phyloP scores from a whole-genome alignment of 345 rosid genomes.

The Eucalyptus shirleyi region DNA sequence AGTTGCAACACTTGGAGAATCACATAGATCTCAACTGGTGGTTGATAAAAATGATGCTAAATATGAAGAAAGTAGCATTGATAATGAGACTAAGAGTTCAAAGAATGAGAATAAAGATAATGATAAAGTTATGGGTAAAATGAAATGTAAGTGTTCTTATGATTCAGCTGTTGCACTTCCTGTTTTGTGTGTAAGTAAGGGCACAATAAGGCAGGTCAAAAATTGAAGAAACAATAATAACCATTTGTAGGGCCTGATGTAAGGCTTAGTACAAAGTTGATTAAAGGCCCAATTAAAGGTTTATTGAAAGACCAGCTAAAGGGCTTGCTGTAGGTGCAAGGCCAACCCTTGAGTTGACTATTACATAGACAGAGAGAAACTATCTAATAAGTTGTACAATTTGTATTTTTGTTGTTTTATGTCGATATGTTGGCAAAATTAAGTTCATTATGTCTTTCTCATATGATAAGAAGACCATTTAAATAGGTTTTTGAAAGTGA shows the following conservation, averaged over 20 bases:
- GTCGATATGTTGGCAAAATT: neutral
- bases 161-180: rapidly evolving
- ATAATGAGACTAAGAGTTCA: no score
- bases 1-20: neutral
- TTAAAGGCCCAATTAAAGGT: no score
- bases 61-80: neutral
- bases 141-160: neutral
- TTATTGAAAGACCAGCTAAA: no score
- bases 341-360: neutral
- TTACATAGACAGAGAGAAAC: no score
- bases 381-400: neutral
- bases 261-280: no score
- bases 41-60: neutral
- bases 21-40: neutral
- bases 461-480: neutral
- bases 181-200: neutral
- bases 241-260: neutral
- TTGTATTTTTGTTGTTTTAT: neutral
- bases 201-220: neutral
- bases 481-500: neutral
- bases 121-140: neutral
- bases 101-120: neutral
- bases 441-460: neutral
- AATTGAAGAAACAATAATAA: neutral
- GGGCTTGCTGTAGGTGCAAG: neutral